These are phyloP conservation scores for Hemisphaericaspora xylofermentans DNA, from an alignment of 1,139 yeast genomes.

Conservation along the genomic window DNA sequence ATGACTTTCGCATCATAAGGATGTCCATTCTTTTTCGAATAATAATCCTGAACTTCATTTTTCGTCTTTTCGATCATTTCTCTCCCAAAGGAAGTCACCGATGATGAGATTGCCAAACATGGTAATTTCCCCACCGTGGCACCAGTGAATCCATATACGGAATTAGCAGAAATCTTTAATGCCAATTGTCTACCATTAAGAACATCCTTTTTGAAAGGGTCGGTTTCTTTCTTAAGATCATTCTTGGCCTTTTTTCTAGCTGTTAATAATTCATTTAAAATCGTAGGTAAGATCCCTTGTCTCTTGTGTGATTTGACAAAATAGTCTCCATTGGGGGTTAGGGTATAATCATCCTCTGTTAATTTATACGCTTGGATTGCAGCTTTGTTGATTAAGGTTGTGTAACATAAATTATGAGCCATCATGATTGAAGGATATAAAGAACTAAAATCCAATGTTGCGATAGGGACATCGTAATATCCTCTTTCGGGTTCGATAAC, in stretches of 20 bases:
- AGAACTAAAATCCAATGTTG: slow-evolving; percentile 96
- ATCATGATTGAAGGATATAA: slow-evolving; percentile 98
- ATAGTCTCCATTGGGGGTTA: slow-evolving; percentile 89
- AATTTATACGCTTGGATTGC: slow-evolving; percentile 67
- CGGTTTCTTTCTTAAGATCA: slow-evolving; percentile 88
- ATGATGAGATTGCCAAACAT: slow-evolving; percentile 92
- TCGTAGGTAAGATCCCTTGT: slow-evolving; percentile 88
- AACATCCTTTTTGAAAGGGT: slow-evolving; percentile 90
- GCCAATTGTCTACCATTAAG: slow-evolving; percentile 97
- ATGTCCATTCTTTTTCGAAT: slow-evolving; percentile 77
- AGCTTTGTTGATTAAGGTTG: slow-evolving; percentile 72
- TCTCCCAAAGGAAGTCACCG: slow-evolving; percentile 95
- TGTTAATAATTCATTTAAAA: slow-evolving; percentile 78
- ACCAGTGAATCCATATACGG: slow-evolving; percentile 98
- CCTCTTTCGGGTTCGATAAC: slow-evolving; percentile 97
- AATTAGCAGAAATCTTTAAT: slow-evolving; percentile 92
- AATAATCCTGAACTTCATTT: slow-evolving; percentile 76
- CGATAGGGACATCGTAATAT: slow-evolving; percentile 94
- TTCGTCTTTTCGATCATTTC: slow-evolving; percentile 94
- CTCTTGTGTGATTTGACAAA: slow-evolving; percentile 74
- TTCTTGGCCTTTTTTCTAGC: slow-evolving; percentile 94
- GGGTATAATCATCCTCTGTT: slow-evolving; percentile 73
- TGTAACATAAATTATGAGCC: slow-evolving; percentile 98
- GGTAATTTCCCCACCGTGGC: slow-evolving; percentile 98
- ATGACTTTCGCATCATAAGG: slow-evolving; percentile 84